Evolutionary conservation across 148 eudicot species (phyloP), one percentile per base, ranked within the genome.

Genomic region (Persicaria maculosa): DNA sequence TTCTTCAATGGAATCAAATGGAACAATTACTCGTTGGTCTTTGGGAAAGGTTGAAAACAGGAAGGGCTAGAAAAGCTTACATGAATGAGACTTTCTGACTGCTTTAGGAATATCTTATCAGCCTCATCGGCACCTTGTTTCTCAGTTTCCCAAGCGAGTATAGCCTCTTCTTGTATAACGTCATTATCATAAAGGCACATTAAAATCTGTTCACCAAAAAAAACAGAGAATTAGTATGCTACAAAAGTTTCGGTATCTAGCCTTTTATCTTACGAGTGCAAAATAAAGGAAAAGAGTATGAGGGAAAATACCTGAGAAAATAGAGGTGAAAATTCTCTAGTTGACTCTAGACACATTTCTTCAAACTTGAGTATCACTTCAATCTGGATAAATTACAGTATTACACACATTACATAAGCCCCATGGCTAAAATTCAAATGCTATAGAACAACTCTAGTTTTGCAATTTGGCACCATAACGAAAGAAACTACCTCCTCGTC

Each of bases 281-380:
- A 57, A 10, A 20, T 5, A 62, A 40, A 22, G n/a, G 64, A 14
- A 48, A 48, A 9, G 14, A 43, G 22, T 25, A 50, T 4, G 48
- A 40, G 45, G 22, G 44, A 0, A 75, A 43, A 50, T 86, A 91
- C 96, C 93, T 86, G 85, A 65, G 83, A 84, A 85, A 94, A 94
- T 36, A 90, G 20, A 11, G 91, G 75, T 73, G 87, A 78, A 68
- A 87, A 80, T 64, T 90, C 95, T 79, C 75, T 94, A 5, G 86
- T 86, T 17, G 97, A 88, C 77, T 90, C 97, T 19, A 86, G 84
- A 83, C 98, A 91, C 87, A 94, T 88, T 81, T 94, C 98, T 82
- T 94, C 98, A 75, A 89, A 83, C 81, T 94, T 94, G 52, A 91
- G 74, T 67, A 94, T 94, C 81, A 94, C 90, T 82, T 94, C 98